Percentiles rank a stretch among this genome's conserved stretches.
Conservation (phyloP, 306 rosid genomes). For the Citrullus colocynthis region DNA sequence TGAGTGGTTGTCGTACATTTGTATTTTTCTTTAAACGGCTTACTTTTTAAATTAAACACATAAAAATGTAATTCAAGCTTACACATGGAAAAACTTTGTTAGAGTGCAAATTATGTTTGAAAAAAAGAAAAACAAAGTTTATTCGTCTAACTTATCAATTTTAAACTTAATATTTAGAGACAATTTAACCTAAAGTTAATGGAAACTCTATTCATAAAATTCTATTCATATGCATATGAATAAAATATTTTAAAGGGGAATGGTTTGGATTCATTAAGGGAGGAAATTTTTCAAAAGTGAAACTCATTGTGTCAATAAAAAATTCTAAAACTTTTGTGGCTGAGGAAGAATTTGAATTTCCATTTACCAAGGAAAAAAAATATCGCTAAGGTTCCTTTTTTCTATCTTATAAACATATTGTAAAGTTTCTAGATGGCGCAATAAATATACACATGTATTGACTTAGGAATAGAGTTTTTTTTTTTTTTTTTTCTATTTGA, state of each 20-base stretch:
- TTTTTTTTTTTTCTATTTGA: too few species aligned
- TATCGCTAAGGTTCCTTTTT: too few species aligned
- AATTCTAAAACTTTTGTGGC: neutral
- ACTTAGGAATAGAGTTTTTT: neutral
- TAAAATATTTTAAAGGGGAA: neutral
- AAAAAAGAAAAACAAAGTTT: too few species aligned
- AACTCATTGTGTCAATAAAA: neutral
- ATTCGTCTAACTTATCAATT: too few species aligned
- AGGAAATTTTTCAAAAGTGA: neutral
- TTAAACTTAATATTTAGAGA: too few species aligned
- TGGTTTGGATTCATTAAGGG: neutral
- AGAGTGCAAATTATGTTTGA: too few species aligned
- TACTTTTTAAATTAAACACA: too few species aligned
- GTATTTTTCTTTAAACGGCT: too few species aligned
- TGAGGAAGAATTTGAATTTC: neutral
- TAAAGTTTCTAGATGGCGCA: neutral
- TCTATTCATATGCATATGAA: neutral
- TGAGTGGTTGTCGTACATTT: too few species aligned
- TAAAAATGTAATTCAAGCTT: too few species aligned
- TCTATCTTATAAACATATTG: neutral
- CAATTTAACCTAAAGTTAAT: too few species aligned
- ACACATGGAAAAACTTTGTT: too few species aligned
- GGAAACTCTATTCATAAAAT: neutral
- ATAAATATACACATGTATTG: neutral
- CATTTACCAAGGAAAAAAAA: neutral